These are phyloP conservation scores for Colletotrichum abscissum DNA, from an alignment of 2,329 filamentous ascomycete species.

Conservation along the genomic window DNA sequence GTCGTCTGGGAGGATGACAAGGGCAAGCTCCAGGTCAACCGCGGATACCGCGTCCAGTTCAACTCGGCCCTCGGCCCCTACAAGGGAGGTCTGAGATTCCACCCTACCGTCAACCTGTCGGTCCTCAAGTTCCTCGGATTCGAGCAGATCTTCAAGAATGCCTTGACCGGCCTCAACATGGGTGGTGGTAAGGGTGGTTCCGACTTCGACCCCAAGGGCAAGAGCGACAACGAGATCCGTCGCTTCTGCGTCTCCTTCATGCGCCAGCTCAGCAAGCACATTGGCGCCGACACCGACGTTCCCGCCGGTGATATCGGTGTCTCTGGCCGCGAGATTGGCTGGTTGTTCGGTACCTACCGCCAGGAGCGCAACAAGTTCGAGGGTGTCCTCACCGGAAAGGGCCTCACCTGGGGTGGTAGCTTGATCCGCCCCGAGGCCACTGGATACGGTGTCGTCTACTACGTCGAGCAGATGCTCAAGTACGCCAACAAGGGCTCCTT, in stretches of 20 bases:
- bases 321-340: constrained; percentile 90
- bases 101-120: constrained; percentile 82
- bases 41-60: constrained; percentile 98
- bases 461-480: constrained; percentile 94
- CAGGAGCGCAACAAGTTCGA: constrained; percentile 91
- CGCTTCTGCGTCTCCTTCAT: constrained; percentile 98
- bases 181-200: constrained; percentile 97
- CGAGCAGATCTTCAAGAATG: constrained; percentile 99
- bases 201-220: constrained; percentile 99
- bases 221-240: constrained; percentile 96
- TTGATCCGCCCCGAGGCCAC: constrained; percentile 97
- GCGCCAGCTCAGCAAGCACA: constrained; percentile 95
- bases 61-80: constrained; percentile 97
- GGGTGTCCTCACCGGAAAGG: constrained; percentile 97
- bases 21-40: constrained; percentile 89
- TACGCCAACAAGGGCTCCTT: constrained; percentile 89
- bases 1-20: constrained; percentile 97
- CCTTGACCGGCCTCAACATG: constrained; percentile 92
- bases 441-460: constrained; percentile 96
- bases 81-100: constrained; percentile 97
- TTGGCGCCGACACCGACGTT: constrained; percentile 94
- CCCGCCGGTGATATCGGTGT: constrained; percentile 98
- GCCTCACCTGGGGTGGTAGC: constrained; percentile 89
- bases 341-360: constrained; percentile 94
- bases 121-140: constrained; percentile 96